Percentiles rank a stretch among this genome's conserved stretches.
Conservation (phyloP, 2,329 filamentous ascomycete species). For the Periconia sp. region DNA sequence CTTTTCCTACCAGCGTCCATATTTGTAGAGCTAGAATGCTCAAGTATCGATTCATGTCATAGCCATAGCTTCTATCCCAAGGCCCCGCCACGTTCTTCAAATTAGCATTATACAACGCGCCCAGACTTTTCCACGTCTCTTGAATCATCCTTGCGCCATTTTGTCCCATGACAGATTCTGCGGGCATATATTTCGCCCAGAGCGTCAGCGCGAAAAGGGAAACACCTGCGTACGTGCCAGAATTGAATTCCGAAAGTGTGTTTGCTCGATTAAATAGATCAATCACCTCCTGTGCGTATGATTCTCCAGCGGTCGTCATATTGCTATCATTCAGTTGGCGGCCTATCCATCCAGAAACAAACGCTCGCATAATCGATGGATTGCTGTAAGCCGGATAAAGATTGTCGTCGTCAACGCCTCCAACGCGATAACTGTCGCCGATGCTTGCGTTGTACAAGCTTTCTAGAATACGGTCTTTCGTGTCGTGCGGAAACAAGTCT, state of each 20-base stretch:
- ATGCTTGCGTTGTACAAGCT: conserved; percentile 62
- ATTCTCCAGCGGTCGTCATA: conserved; percentile 64
- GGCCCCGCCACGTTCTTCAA: conserved; percentile 68
- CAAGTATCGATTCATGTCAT: conserved; percentile 68
- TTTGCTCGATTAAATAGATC: conserved; percentile 61
- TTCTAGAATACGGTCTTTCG: conserved; percentile 56
- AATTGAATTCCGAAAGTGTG: conserved; percentile 69
- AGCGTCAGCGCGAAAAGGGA: conserved; percentile 64
- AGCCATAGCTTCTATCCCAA: conserved; percentile 69
- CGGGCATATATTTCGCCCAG: conserved; percentile 65
- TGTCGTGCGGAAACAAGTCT: conserved; percentile 51
- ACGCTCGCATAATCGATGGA: conserved; percentile 67
- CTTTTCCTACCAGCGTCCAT: conserved; percentile 63
- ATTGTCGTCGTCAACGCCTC: conserved; percentile 65
- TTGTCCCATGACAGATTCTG: conserved; percentile 60
- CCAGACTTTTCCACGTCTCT: conserved; percentile 60
- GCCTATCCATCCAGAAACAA: conserved; percentile 66
- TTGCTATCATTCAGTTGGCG: conserved; percentile 60
- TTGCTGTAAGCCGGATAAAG: conserved; percentile 69
- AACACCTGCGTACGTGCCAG: conserved; percentile 67
- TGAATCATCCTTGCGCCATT: conserved; percentile 60
- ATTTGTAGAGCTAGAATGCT: conserved; percentile 65
- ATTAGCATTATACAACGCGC: conserved; percentile 62
- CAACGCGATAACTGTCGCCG: conserved; percentile 67
- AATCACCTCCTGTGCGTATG: conserved; percentile 62